Evolutionary conservation across 768 basidiomycete species (phyloP).

Genomic region (Suillus ampliporus): DNA sequence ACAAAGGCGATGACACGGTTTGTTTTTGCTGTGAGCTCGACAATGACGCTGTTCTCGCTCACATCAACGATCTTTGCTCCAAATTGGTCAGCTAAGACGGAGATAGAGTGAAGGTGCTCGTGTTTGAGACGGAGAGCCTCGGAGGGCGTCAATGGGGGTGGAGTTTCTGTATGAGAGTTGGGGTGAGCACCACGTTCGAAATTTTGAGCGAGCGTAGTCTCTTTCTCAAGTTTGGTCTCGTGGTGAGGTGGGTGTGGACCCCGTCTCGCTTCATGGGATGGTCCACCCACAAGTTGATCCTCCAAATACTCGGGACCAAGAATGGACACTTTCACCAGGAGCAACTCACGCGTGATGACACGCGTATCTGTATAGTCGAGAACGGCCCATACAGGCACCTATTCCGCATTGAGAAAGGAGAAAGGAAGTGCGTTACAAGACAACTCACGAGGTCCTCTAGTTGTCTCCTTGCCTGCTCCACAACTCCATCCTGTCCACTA

Average conservation of each 20-base stretch:
- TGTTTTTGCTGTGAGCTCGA: constrained; percentile 95
- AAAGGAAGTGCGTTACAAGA: background rate
- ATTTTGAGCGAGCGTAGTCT: constrained; percentile 73
- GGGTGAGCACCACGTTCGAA: constrained; percentile 68
- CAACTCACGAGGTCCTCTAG: constrained; percentile 90
- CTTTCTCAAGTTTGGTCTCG: constrained; percentile 67
- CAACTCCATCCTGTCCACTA: constrained; percentile 94
- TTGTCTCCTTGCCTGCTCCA: constrained; percentile 95
- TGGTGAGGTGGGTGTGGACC: constrained; percentile 31
- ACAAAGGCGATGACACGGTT: constrained; percentile 92
- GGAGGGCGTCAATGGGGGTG: constrained; percentile 62
- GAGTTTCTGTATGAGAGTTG: constrained; percentile 31
- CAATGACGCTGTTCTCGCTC: constrained; percentile 92
- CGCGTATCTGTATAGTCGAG: constrained; percentile 95
- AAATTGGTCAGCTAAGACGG: constrained; percentile 84
- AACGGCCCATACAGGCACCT: constrained; percentile 99
- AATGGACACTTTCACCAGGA: constrained; percentile 96
- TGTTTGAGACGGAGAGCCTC: constrained; percentile 91
- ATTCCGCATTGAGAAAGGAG: background rate
- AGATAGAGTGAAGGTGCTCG: constrained; percentile 87
- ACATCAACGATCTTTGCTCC: constrained; percentile 94
- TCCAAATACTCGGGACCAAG: constrained; percentile 97
- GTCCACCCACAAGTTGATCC: constrained; percentile 85
- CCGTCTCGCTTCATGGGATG: constrained; percentile 77
- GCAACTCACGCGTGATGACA: constrained; percentile 89